Conservation (phyloP, 2,329 filamentous ascomycete species). For the Xylaria arbuscula region DNA sequence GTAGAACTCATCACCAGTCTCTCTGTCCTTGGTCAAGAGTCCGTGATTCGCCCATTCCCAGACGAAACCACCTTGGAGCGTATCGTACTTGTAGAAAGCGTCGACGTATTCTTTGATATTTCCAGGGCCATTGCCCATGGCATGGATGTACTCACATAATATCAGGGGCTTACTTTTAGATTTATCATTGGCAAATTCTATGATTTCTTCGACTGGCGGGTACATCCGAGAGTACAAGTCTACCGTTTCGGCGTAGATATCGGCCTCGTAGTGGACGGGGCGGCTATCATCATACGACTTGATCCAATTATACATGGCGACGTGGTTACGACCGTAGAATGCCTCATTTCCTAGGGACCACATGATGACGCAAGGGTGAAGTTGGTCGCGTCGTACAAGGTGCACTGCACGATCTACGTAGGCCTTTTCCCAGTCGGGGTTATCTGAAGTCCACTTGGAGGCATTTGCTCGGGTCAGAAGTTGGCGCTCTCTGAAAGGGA, state of each 20-base stretch:
- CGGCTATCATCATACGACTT: constrained; percentile 65
- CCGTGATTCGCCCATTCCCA: constrained; percentile 70
- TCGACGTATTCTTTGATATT: constrained; percentile 73
- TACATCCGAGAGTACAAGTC: constrained; percentile 74
- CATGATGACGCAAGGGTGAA: constrained; percentile 72
- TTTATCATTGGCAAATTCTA: constrained; percentile 52
- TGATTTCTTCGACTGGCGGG: constrained; percentile 57
- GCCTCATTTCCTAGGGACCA: constrained; percentile 77
- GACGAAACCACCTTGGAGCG: constrained; percentile 71
- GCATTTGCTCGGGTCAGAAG: constrained; percentile 51
- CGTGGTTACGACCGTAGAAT: constrained; percentile 72
- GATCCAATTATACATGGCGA: constrained; percentile 69
- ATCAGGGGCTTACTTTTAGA: constrained; percentile 63
- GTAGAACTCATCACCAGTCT: constrained; percentile 58
- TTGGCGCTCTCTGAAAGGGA: constrained; percentile 49
- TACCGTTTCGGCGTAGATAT: constrained; percentile 64
- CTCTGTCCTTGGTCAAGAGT: constrained; percentile 56
- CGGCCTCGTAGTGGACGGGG: constrained; percentile 71
- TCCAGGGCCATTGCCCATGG: constrained; percentile 77
- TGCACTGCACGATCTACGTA: constrained; percentile 74
- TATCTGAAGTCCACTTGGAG: constrained; percentile 65
- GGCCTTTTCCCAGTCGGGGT: constrained; percentile 66
- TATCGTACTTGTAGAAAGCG: constrained; percentile 66
- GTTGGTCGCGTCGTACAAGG: constrained; percentile 71
- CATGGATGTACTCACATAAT: constrained; percentile 62